Conservation (phyloP, 805 yeast genomes). For the Yarrowia sp. region DNA sequence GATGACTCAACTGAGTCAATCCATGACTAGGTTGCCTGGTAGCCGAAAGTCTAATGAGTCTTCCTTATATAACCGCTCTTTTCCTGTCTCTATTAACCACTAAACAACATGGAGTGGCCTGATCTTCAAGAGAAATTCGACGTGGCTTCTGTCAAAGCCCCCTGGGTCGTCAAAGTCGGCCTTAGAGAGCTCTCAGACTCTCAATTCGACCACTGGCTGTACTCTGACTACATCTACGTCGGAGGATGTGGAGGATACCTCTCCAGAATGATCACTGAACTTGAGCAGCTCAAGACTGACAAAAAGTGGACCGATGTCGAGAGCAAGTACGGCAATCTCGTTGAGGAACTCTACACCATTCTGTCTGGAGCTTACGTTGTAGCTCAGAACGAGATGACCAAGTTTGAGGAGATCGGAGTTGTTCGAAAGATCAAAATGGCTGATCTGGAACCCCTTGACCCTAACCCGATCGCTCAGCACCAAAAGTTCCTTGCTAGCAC, state of each 20-base stretch:
- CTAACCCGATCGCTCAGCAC: neutral
- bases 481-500: neutral
- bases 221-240: constrained; percentile 17
- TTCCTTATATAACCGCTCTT: neutral
- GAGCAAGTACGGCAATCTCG: constrained; percentile 4
- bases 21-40: constrained; percentile 15
- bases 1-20: constrained; percentile 21
- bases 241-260: constrained; percentile 7
- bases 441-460: constrained; percentile 1
- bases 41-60: constrained; percentile 20
- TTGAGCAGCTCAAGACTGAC: neutral
- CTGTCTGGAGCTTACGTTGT: neutral
- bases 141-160: constrained; percentile 16
- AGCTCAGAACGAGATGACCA: constrained; percentile 13
- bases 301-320: constrained; percentile 13
- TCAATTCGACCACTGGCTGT: constrained; percentile 23
- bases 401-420: constrained; percentile 18
- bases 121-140: constrained; percentile 14
- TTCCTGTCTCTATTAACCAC: neutral
- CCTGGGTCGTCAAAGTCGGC: constrained; percentile 15
- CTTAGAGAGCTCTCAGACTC: constrained; percentile 6
- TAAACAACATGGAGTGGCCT: constrained; percentile 16
- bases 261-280: constrained; percentile 5
- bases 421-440: constrained; percentile 16
- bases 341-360: neutral